Evolutionary conservation across 768 basidiomycete genomes (phyloP).

Genomic region (Lactarius sp.): DNA sequence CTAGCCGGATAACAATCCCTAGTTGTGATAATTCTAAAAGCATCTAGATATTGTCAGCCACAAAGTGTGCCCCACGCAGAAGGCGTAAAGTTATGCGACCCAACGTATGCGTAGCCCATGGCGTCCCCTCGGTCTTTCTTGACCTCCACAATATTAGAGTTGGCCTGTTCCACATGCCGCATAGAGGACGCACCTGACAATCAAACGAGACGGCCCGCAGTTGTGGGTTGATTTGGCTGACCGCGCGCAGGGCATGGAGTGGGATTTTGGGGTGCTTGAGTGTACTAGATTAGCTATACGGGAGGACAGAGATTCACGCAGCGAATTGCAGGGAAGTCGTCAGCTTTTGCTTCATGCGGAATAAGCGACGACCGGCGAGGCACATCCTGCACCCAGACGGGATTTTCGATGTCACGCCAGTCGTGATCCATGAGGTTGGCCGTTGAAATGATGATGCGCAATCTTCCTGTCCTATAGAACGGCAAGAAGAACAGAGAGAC

Average conservation of each 20-base stretch:
- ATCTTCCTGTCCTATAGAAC: constrained; percentile 82
- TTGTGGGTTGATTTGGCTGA: constrained; percentile 49
- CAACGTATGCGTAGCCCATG: constrained; percentile 78
- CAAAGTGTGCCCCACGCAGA: constrained; percentile 86
- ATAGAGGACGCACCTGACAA: constrained; percentile 60
- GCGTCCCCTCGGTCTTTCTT: constrained; percentile 31
- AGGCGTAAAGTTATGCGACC: constrained; percentile 88
- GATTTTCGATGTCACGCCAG: constrained; percentile 87
- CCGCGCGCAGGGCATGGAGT: constrained; percentile 48
- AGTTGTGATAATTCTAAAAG: too few species aligned
- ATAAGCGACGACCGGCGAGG: constrained; percentile 43
- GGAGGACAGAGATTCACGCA: neutral
- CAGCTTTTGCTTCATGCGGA: constrained; percentile 40
- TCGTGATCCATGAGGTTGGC: constrained; percentile 85
- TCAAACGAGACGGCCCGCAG: constrained; percentile 52
- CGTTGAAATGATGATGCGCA: constrained; percentile 76
- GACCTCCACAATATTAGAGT: constrained; percentile 35
- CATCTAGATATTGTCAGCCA: constrained; percentile 34
- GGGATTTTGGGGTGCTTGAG: constrained; percentile 60
- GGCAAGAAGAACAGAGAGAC: constrained; percentile 42
- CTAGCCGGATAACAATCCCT: too few species aligned
- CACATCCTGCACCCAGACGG: constrained; percentile 86
- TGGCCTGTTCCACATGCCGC: neutral
- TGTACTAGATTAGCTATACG: neutral
- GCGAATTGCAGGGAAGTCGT: constrained; percentile 51